phyloP scores from a whole-genome alignment of 2,329 filamentous ascomycete species.

The Verticillium isaacii region DNA sequence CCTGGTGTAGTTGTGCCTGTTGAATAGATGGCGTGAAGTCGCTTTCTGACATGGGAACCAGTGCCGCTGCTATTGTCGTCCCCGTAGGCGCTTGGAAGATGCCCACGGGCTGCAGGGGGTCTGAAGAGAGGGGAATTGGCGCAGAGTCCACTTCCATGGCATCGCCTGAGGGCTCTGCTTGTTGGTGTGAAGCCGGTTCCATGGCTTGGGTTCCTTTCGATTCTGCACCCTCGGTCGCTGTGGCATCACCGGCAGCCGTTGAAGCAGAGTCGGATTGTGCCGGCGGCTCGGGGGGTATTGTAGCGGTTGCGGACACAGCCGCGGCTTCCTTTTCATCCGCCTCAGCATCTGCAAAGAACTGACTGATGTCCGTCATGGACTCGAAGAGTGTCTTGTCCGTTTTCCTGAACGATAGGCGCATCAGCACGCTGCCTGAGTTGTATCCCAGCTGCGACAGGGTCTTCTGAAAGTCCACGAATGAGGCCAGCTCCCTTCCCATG shows the following conservation, averaged over 20 bases:
- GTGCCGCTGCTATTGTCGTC: constrained; percentile 71
- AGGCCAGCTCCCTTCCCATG: constrained; percentile 73
- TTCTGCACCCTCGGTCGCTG: background rate
- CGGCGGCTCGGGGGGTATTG: background rate
- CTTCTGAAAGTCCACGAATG: constrained; percentile 81
- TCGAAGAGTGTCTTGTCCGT: constrained; percentile 78
- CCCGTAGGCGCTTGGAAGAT: constrained; percentile 75
- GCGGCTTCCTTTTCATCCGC: constrained; percentile 16
- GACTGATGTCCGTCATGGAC: constrained; percentile 75
- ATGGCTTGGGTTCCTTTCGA: background rate
- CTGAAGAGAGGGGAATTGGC: constrained; percentile 10
- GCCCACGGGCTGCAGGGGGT: constrained; percentile 49
- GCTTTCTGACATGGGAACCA: constrained; percentile 60
- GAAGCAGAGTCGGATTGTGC: background rate
- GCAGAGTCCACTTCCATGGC: constrained; percentile 21
- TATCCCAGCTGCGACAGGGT: constrained; percentile 82
- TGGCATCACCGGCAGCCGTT: background rate
- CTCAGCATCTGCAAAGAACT: constrained; percentile 61
- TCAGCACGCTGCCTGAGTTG: constrained; percentile 74
- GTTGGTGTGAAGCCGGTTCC: background rate
- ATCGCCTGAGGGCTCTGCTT: constrained; percentile 8
- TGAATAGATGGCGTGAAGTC: constrained; percentile 73
- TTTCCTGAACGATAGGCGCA: constrained; percentile 71
- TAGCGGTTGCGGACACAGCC: constrained; percentile 3
- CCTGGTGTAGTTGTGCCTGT: constrained; percentile 72